A percentile compares a stretch with the other conserved stretches of the same genome.
Evolutionary conservation across 2,329 filamentous ascomycete species (phyloP).

Genomic region (Microsporum canis): DNA sequence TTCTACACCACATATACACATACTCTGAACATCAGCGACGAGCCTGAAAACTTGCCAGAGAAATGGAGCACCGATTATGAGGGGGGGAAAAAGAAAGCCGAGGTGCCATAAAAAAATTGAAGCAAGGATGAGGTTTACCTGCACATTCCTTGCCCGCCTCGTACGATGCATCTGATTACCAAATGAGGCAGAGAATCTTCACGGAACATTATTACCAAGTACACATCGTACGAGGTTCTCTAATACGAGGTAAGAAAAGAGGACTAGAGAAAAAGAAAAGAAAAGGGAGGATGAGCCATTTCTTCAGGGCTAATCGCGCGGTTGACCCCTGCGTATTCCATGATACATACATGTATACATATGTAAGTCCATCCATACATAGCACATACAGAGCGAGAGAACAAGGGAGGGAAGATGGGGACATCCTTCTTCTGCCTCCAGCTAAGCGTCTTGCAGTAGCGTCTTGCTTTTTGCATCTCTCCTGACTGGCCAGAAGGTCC

Average conservation of each 20-base stretch:
- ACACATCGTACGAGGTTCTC: not conserved
- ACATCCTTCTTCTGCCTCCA: not conserved
- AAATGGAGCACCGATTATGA: not conserved
- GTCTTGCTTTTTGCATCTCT: not conserved
- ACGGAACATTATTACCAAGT: not conserved
- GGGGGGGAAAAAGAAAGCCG: not conserved
- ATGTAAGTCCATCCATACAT: not conserved
- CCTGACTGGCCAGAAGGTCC: slow-evolving; percentile 10
- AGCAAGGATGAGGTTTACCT: not conserved
- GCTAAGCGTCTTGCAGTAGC: not conserved
- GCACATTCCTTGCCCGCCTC: not conserved
- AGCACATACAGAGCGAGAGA: not conserved
- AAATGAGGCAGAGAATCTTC: not conserved
- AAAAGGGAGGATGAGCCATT: not conserved
- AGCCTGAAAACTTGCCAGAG: not conserved
- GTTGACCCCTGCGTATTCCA: slow-evolving; percentile 1
- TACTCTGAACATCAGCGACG: not conserved
- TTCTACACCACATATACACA: not conserved
- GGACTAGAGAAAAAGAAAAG: not conserved
- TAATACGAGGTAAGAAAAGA: not conserved
- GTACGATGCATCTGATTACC: not conserved
- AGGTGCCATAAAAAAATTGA: not conserved
- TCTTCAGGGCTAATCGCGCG: slow-evolving; percentile 6
- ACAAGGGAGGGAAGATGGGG: not conserved
- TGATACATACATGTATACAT: not conserved